Evolutionary conservation across 2,329 filamentous ascomycete species (phyloP).

Genomic region (Fonsecaea nubica): DNA sequence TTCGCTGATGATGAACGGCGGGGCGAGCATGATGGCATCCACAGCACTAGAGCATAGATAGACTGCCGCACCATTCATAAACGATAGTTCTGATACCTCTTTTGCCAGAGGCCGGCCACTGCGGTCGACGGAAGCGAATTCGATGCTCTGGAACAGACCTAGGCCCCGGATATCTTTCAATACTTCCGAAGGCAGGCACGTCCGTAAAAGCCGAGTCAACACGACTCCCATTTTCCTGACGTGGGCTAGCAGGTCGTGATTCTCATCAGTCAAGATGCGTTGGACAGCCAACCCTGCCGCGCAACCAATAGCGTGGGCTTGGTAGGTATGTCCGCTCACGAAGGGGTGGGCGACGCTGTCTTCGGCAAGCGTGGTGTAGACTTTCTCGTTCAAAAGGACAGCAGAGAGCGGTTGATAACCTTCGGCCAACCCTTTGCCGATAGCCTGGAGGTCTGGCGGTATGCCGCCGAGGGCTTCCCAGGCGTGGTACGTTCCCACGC

Average conservation of each 20-base stretch:
- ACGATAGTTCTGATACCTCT: slow-evolving; percentile 60
- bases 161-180: slow-evolving; percentile 65
- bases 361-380: slow-evolving; percentile 55
- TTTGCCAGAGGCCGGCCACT: slow-evolving; percentile 58
- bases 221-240: slow-evolving; percentile 43
- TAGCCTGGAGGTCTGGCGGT: slow-evolving; percentile 64
- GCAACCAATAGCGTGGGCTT: slow-evolving; percentile 63
- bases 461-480: slow-evolving; percentile 56
- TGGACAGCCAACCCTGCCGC: slow-evolving; percentile 60
- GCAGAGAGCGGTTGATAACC: slow-evolving; percentile 63
- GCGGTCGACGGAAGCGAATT: slow-evolving; percentile 49
- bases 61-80: slow-evolving; percentile 50
- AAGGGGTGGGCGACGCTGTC: slow-evolving; percentile 57
- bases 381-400: slow-evolving; percentile 57
- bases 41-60: slow-evolving; percentile 59
- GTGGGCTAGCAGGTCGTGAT: slow-evolving; percentile 57
- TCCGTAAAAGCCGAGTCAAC: slow-evolving; percentile 46
- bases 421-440: slow-evolving; percentile 65
- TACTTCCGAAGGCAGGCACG: too few species aligned
- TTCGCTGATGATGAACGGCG: slow-evolving; percentile 61
- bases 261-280: slow-evolving; percentile 56
- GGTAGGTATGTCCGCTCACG: slow-evolving; percentile 65
- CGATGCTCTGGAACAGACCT: slow-evolving; percentile 65
- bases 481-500: slow-evolving; percentile 62
- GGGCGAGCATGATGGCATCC: slow-evolving; percentile 60